Evolutionary conservation across 2,329 filamentous ascomycete genomes (phyloP).

Genomic region (Sporothrix pallida): DNA sequence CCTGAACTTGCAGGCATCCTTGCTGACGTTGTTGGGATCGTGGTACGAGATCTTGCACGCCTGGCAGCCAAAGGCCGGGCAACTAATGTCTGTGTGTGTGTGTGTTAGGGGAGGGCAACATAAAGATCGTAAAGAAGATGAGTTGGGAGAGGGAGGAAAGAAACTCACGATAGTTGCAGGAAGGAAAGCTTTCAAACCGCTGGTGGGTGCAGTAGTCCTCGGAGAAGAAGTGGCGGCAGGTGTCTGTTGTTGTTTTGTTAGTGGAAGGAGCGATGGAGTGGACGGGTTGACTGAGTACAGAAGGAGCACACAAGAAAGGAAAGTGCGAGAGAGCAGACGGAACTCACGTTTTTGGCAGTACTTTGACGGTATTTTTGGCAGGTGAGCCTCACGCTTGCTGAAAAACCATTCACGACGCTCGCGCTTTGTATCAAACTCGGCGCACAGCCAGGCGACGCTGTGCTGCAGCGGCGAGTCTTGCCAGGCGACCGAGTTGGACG

Average conservation of each 20-base stretch:
- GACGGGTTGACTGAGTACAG: too few relatives aligned
- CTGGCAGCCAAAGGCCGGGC: background rate
- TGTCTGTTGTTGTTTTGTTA: constrained; percentile 29
- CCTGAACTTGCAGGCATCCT: constrained; percentile 19
- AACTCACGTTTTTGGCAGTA: constrained; percentile 30
- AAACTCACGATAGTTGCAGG: constrained; percentile 33
- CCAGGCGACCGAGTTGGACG: background rate
- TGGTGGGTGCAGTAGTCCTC: constrained; percentile 26
- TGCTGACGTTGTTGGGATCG: background rate
- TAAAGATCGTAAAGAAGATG: too few relatives aligned
- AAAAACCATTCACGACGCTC: constrained; percentile 30
- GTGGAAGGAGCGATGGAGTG: background rate
- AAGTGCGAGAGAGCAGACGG: background rate
- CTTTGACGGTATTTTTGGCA: background rate
- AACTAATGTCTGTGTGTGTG: background rate
- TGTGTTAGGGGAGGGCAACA: background rate
- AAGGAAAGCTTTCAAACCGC: constrained; percentile 14
- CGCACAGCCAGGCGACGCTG: constrained; percentile 24
- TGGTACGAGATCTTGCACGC: constrained; percentile 29
- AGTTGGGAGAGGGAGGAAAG: background rate
- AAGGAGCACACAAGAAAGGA: background rate
- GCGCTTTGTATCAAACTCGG: constrained; percentile 17
- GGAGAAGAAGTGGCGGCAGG: constrained; percentile 35
- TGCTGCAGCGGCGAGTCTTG: background rate
- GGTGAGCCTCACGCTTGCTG: background rate